Conservation (phyloP, 371 early-diverging fungal genomes). For the Mucor racemosus region DNA sequence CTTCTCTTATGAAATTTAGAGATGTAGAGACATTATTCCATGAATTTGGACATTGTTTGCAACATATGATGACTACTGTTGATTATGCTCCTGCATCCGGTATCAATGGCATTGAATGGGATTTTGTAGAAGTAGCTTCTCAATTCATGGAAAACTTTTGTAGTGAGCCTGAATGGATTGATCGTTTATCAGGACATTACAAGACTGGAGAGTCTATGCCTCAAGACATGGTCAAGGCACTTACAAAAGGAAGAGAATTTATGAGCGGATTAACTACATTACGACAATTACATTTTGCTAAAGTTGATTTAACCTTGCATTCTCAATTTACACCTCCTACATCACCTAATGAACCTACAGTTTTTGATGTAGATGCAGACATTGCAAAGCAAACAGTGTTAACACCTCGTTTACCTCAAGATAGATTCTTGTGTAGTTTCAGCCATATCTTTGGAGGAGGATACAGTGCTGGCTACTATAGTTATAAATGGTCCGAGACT, state of each 20-base stretch:
- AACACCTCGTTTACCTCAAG: slow-evolving; percentile 57
- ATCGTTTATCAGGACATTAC: slow-evolving; percentile 59
- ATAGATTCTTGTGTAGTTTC: slow-evolving; percentile 67
- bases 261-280: slow-evolving; percentile 65
- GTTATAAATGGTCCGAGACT: slow-evolving; percentile 74
- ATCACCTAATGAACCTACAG: slow-evolving; percentile 34
- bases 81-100: slow-evolving; percentile 73
- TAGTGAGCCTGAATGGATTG: slow-evolving; percentile 63
- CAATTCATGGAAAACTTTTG: slow-evolving; percentile 80
- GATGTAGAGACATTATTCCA: slow-evolving; percentile 73
- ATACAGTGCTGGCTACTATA: slow-evolving; percentile 71
- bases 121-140: slow-evolving; percentile 67
- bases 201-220: slow-evolving; percentile 66
- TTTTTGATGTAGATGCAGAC: slow-evolving; percentile 64
- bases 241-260: slow-evolving; percentile 57
- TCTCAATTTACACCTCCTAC: slow-evolving; percentile 50
- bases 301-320: slow-evolving; percentile 63
- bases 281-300: slow-evolving; percentile 68
- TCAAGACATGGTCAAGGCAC: slow-evolving; percentile 60
- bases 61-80: slow-evolving; percentile 71
- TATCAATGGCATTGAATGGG: slow-evolving; percentile 74
- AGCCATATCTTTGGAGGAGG: slow-evolving; percentile 71
- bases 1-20: slow-evolving; percentile 67
- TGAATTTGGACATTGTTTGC: slow-evolving; percentile 74
- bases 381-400: slow-evolving; percentile 57